Percentiles rank a stretch among this genome's conserved stretches.
phyloP scores from a whole-genome alignment of 768 basidiomycete genomes.

The Tylopilus sp. region DNA sequence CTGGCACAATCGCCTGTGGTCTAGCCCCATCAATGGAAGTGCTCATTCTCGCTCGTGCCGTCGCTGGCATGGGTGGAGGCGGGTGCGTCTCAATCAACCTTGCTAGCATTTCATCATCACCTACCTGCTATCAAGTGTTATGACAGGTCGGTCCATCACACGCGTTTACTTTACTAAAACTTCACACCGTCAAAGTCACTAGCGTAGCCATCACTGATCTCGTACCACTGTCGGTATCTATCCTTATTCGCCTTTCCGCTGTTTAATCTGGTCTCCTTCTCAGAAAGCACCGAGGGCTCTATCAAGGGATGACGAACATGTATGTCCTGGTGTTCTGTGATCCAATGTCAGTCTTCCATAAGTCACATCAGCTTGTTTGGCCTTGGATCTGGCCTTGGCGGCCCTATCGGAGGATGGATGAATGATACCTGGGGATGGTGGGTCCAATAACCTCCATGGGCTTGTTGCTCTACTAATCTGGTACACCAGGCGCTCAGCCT shows the following conservation, averaged over 20 bases:
- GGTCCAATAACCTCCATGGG: constrained; percentile 22
- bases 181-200: constrained; percentile 50
- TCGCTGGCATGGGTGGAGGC: constrained; percentile 92
- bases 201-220: constrained; percentile 86
- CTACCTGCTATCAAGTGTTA: constrained; percentile 51
- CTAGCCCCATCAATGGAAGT: constrained; percentile 81
- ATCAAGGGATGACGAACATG: constrained; percentile 91
- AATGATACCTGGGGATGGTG: constrained; percentile 86
- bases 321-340: constrained; percentile 33
- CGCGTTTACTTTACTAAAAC: constrained; percentile 10
- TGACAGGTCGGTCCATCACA: constrained; percentile 59
- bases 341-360: constrained; percentile 9
- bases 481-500: constrained; percentile 70
- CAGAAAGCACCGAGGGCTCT: constrained; percentile 83
- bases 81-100: constrained; percentile 51
- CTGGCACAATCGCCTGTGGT: constrained; percentile 84
- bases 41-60: constrained; percentile 74
- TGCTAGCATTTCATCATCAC: neutral
- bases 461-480: constrained; percentile 4
- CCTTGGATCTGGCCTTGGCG: constrained; percentile 76
- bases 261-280: neutral
- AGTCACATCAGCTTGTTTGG: constrained; percentile 63
- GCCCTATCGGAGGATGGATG: constrained; percentile 80
- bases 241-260: constrained; percentile 1
- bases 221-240: constrained; percentile 69